These are phyloP conservation scores for Penicillium bovifimosum DNA, from an alignment of 495 filamentous ascomycete species.

Conservation along the genomic window DNA sequence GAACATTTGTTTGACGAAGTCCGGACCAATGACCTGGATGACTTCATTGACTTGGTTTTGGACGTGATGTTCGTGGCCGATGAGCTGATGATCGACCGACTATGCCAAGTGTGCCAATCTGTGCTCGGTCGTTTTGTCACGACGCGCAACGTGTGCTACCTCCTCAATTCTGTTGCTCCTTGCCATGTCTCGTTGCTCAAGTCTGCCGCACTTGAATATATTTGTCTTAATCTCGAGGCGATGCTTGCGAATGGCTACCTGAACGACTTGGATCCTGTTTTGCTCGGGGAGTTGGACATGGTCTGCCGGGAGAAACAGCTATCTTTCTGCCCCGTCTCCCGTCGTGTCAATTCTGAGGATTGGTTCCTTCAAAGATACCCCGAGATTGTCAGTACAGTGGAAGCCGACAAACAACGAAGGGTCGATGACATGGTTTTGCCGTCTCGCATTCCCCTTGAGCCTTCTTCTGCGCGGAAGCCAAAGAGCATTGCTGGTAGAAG, in stretches of 20 bases:
- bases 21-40: conserved; percentile 63
- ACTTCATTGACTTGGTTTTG: conserved; percentile 82
- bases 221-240: conserved; percentile 45
- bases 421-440: conserved; percentile 58
- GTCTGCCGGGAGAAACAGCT: conserved; percentile 79
- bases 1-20: conserved; percentile 76
- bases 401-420: conserved; percentile 48
- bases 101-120: conserved; percentile 85
- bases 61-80: conserved; percentile 88
- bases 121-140: conserved; percentile 82
- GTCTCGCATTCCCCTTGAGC: conserved; percentile 56
- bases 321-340: conserved; percentile 65
- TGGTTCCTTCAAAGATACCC: conserved; percentile 69
- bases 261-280: conserved; percentile 78
- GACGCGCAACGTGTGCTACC: conserved; percentile 75
- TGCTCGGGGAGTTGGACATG: conserved; percentile 70
- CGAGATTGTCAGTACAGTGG: conserved; percentile 48
- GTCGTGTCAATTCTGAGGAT: conserved; percentile 65
- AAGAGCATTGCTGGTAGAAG: conserved; percentile 43
- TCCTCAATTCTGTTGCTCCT: conserved; percentile 78
- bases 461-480: conserved; percentile 47
- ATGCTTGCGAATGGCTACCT: conserved; percentile 48
- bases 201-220: conserved; percentile 80
- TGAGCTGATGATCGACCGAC: conserved; percentile 88
- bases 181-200: conserved; percentile 82